These are phyloP conservation scores for Populus hybrid DNA, from an alignment of 441 rosid species.

Conservation along the genomic window DNA sequence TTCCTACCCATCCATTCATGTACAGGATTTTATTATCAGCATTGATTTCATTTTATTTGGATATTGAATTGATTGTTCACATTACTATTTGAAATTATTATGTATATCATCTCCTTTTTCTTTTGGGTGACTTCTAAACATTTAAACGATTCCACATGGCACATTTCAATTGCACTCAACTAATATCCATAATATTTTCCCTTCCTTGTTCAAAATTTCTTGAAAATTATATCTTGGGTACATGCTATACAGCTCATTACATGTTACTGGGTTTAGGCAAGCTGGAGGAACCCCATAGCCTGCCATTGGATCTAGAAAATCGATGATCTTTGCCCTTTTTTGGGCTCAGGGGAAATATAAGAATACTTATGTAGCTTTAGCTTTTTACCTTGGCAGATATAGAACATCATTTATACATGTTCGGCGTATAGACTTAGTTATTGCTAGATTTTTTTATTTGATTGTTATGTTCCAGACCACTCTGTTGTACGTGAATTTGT, in stretches of 20 bases:
- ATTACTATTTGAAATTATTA: background rate
- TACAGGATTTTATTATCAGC: background rate
- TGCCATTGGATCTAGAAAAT: background rate
- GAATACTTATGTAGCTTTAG: background rate
- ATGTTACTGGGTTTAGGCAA: background rate
- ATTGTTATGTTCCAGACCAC: background rate
- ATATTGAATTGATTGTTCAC: background rate
- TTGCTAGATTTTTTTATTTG: background rate
- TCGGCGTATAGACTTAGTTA: background rate
- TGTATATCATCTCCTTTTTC: background rate
- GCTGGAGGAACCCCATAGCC: background rate
- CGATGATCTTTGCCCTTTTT: constrained; percentile 2
- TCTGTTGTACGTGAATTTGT: background rate
- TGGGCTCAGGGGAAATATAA: background rate
- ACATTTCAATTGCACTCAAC: background rate
- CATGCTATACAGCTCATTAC: background rate
- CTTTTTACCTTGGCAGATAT: background rate
- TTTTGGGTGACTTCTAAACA: background rate
- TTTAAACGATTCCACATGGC: background rate
- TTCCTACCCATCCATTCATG: background rate
- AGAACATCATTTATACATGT: background rate
- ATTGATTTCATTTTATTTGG: background rate
- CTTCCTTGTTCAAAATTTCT: background rate
- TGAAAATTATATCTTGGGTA: background rate
- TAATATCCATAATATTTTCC: background rate